A percentile compares a stretch with the other conserved stretches of the same genome.
These are phyloP conservation scores for Castanopsis chinensis DNA, from an alignment of 306 rosid species.

Conservation along the genomic window DNA sequence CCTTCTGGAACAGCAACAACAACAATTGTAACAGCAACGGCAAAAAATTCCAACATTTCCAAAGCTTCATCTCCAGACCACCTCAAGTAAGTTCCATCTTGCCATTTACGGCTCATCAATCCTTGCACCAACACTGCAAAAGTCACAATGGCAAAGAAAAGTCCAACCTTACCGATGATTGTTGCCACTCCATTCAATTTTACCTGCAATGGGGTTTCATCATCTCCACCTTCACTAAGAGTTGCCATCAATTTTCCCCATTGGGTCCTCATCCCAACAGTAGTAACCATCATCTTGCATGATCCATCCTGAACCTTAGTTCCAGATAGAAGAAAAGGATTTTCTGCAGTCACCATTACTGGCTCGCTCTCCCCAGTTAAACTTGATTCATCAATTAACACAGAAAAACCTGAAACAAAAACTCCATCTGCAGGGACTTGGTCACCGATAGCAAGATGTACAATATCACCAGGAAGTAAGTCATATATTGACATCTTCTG, in stretches of 20 bases:
- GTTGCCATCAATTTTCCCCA: conserved; percentile 99
- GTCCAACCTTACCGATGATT: conserved; percentile 87
- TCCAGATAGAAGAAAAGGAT: conserved; percentile 90
- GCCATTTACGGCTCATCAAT: conserved; percentile 51
- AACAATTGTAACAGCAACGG: conserved; percentile 87
- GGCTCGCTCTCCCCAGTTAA: conserved; percentile 98
- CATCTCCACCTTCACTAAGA: conserved; percentile 94
- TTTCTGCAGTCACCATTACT: conserved; percentile 60
- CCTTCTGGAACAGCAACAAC: conserved; percentile 99
- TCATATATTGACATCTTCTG: conserved; percentile 94
- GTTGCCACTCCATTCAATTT: conserved; percentile 97
- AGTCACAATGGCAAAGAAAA: conserved; percentile 78
- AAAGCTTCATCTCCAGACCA: conserved; percentile 87
- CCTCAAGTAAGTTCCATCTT: conserved; percentile 57
- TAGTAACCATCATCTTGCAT: conserved; percentile 86
- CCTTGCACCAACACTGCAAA: conserved; percentile 88
- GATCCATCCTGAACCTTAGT: conserved; percentile 97
- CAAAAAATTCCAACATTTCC: conserved; percentile 79
- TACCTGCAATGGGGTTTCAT: conserved; percentile 96
- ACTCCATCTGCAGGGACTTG: conserved; percentile 96
- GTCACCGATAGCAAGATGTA: conserved; percentile 84
- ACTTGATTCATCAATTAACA: conserved; percentile 86
- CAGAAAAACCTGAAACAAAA: conserved; percentile 80
- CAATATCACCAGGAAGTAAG: conserved; percentile 91
- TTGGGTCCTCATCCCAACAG: conserved; percentile 97